Conservation (phyloP, 352 stramenopile species). For the Blastocystis sp. region DNA sequence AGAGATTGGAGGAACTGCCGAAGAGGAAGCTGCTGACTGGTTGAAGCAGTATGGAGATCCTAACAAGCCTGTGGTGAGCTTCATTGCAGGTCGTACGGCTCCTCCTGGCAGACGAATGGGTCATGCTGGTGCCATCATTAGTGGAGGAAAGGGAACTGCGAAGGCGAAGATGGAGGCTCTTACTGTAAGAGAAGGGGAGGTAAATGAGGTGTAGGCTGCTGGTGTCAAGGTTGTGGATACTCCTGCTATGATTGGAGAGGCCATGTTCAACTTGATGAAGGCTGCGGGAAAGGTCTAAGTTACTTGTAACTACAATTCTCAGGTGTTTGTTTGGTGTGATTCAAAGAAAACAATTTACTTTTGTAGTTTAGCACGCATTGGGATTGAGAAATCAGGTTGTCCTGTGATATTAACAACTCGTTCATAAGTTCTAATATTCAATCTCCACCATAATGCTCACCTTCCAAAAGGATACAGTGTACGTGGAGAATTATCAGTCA, state of each 20-base stretch:
- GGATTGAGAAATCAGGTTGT: slow-evolving; percentile 63
- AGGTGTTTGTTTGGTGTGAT: slow-evolving; percentile 21
- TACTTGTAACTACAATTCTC: slow-evolving; percentile 24
- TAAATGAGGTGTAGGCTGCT: slow-evolving; percentile 71
- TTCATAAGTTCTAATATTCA: slow-evolving; percentile 48
- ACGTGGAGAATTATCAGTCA: slow-evolving; percentile 78
- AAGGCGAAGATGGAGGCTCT: slow-evolving; percentile 92
- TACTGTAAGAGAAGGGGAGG: not conserved
- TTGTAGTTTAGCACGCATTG: slow-evolving; percentile 9
- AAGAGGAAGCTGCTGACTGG: slow-evolving; percentile 96
- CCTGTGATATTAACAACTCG: slow-evolving; percentile 54
- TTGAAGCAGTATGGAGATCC: slow-evolving; percentile 89
- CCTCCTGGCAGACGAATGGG: slow-evolving; percentile 94
- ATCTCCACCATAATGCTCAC: not conserved
- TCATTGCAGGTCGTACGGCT: slow-evolving; percentile 96
- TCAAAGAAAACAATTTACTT: not conserved
- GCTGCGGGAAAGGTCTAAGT: slow-evolving; percentile 66
- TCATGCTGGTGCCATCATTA: slow-evolving; percentile 96
- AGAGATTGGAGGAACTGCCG: slow-evolving; percentile 93
- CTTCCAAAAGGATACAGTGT: slow-evolving; percentile 72
- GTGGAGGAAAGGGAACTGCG: slow-evolving; percentile 91
- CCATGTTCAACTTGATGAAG: slow-evolving; percentile 90
- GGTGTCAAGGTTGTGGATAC: slow-evolving; percentile 89
- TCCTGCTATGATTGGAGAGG: slow-evolving; percentile 86
- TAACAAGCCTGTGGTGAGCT: slow-evolving; percentile 97